Conservation (phyloP, 139 green algal species). For the Pseudopediastrum boryanum region DNA sequence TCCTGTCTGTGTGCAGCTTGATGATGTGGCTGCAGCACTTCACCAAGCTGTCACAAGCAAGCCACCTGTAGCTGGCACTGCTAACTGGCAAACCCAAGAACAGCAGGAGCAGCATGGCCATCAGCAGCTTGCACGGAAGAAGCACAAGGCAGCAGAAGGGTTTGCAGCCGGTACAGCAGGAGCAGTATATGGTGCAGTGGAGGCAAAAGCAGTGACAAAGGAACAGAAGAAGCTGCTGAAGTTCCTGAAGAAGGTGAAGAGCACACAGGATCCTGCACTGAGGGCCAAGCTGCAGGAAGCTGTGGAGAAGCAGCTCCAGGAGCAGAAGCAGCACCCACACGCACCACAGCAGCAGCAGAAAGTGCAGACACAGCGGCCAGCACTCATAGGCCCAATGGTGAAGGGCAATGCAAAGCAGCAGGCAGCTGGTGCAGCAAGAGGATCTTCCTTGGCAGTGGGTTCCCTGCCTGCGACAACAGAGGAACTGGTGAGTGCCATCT, state of each 20-base stretch:
- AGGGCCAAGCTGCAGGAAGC: constrained; percentile 8
- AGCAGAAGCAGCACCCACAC: background rate
- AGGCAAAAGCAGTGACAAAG: background rate
- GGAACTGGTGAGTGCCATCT: background rate
- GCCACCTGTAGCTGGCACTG: background rate
- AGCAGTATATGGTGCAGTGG: constrained; percentile 15
- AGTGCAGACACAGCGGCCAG: background rate
- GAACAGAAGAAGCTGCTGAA: constrained; percentile 22
- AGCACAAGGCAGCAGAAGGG: background rate
- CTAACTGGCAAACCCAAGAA: background rate
- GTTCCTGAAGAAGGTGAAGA: constrained; percentile 10
- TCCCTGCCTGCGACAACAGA: constrained; percentile 1
- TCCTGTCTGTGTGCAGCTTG: no score
- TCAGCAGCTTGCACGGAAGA: background rate
- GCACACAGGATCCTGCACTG: background rate
- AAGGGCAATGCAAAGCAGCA: constrained; percentile 5
- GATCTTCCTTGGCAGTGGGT: background rate
- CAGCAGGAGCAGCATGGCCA: constrained; percentile 9
- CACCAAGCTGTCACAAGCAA: background rate
- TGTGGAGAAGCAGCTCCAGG: background rate
- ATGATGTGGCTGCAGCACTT: no score
- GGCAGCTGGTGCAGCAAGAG: background rate
- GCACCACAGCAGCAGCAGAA: background rate
- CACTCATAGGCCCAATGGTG: no score
- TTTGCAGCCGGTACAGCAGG: background rate